Base-by-base conservation (phyloP, 495 filamentous ascomycete genomes). In the Gamarada debralockiae region DNA sequence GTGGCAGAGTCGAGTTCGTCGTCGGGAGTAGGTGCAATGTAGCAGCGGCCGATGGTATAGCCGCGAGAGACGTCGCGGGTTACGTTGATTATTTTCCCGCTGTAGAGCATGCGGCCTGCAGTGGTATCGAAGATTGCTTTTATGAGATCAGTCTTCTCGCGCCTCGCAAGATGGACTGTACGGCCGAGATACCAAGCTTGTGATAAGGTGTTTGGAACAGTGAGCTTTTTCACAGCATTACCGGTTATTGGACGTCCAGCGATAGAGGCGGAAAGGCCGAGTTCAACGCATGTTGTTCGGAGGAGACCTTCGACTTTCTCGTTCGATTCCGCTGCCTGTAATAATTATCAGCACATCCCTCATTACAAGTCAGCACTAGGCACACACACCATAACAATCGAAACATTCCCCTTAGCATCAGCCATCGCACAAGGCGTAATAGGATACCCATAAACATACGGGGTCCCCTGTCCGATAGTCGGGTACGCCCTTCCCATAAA, bases 401-500 rank as follows among this genome's bases (percentile, higher is more conserved):
- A 17, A 14, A 48, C 24, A 31, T 48, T 48, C 15, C 44, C 44
- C 25, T 48, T 48, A 12, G 44, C 44, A 34, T 48, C 25, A 9
- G 44, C 23, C 18, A 48, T 48, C 8, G 44, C 44, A 34, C 44
- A 48, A 29, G 44, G 44, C 5, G 44, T 15, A 7, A 48, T 48
- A 3, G 44, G 24, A 17, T 33, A 21, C 8, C 44, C 44, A 34
- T 48, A 48, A 9, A 48, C n/a, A 15, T 50, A 50, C 14, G 58
- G 44, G n/a, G 49, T 44, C 14, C 13, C 55, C 12, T 43, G 40
- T 21, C 9, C 15, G 15, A 43, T 20, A 14, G 40, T 20, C 12
- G 76, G 76, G 53, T 79, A 79, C 14, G 76, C 77, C 5, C 76
- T 59, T 1, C 75, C 77, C 77, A 79, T 79, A 71, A 72, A 78